These are phyloP conservation scores for Clitoria ternatea DNA, from an alignment of 306 rosid genomes.

Conservation along the genomic window DNA sequence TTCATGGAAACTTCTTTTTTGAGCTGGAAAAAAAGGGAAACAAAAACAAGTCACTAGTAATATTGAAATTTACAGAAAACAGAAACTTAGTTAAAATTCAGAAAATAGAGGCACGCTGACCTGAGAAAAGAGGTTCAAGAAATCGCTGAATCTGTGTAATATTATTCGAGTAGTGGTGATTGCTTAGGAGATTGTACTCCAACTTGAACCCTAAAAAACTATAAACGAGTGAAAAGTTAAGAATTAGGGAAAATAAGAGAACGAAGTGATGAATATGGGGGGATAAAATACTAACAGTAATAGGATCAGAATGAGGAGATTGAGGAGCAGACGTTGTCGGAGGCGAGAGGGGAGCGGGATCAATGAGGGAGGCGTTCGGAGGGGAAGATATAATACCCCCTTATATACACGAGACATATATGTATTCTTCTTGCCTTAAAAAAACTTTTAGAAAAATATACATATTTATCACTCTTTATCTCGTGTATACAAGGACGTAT, in stretches of 20 bases:
- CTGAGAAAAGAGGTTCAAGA: conserved; percentile 59
- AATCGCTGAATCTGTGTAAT: conserved; percentile 77
- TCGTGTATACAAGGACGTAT: too few relatives aligned
- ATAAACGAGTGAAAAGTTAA: conserved; percentile 22
- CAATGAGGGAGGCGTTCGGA: too few relatives aligned
- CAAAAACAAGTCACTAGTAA: conserved; percentile 6
- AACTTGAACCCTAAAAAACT: conserved; percentile 90
- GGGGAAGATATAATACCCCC: too few relatives aligned
- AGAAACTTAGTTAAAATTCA: too few relatives aligned
- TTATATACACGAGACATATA: too few relatives aligned
- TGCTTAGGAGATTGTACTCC: conserved; percentile 78
- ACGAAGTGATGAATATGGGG: background rate
- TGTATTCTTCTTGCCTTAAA: too few relatives aligned
- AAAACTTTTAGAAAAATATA: too few relatives aligned
- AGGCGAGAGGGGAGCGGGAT: conserved; percentile 81
- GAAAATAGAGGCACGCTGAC: conserved; percentile 36
- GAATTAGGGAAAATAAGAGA: background rate
- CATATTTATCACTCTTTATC: too few relatives aligned
- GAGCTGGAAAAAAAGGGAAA: conserved; percentile 44
- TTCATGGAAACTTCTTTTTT: conserved; percentile 60
- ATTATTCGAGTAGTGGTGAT: conserved; percentile 57
- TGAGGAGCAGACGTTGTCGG: conserved; percentile 47
- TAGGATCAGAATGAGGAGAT: conserved; percentile 57
- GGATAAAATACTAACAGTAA: conserved; percentile 42
- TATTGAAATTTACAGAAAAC: background rate